Evolutionary conservation across 225 moss, liverwort and hornwort species (phyloP), one percentile per base, ranked within the genome.

Genomic region (Sphagnum tenellum): DNA sequence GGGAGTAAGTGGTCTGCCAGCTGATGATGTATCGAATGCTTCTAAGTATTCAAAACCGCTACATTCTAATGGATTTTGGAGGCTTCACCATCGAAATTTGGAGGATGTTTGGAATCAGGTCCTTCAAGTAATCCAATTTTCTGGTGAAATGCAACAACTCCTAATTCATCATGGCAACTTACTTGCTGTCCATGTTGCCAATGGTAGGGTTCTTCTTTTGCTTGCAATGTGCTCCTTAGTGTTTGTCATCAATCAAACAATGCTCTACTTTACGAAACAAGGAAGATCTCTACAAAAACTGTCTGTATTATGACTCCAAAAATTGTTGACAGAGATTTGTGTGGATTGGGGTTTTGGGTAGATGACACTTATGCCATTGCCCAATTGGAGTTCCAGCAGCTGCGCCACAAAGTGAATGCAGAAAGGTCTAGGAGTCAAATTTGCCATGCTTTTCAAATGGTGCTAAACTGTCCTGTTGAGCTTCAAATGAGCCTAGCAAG

Each of bases 351-450:
- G 47, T 50, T 5, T 14, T 55, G 47, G 12, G 44, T 65, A 77
- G 82, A 74, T 71, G 67, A 71, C 57, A 83, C 85, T 49, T 85
- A 83, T 64, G 89, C 95, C 14, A 81, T 92, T 3, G 95, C 88
- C 50, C 80, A 92, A 57, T 47, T 95, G 48, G 92, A 92, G 64
- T 92, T 95, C 13, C 77, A 88, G 12, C 79, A 86, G 50, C 84
- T 89, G 3, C 89, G 89, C n/a, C 78, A 88, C 71, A 95, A 92
- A 56, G 83, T 88, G 47, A 88, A 84, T 52, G 95, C 95, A 3
- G 89, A 92, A 67, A 82, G 95, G 51, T 83, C 89, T 12, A 80
- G 95, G 66, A 84, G 92, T 46, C 82, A 82, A 73, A 95, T 95
- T 56, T 89, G 92, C 77, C 75, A 82, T 61, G 89, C 95, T 2